Evolutionary conservation across 1,284 basidiomycete species (phyloP), one percentile per base, ranked within the genome.

Genomic region (Papiliotrema nemorosa): DNA sequence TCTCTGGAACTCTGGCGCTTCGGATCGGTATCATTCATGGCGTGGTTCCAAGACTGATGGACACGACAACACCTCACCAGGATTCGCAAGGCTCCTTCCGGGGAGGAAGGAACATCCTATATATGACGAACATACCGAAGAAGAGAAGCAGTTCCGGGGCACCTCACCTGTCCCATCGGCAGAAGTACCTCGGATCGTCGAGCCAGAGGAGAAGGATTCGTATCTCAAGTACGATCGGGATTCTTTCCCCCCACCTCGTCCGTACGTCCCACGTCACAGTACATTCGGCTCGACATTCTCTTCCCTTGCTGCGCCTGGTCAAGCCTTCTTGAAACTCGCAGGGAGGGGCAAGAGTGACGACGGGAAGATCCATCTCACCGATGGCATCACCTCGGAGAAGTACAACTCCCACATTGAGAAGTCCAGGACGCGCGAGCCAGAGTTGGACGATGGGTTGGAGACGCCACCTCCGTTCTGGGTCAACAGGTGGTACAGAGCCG

Each of bases 1-100:
- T 2, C 14, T 66, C 5, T 73, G 72, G 67, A 57, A 74, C 50
- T 66, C 60, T 6, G 68, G 68, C 27, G 62, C 57, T 18, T 46
- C 45, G 24, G 63, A 67, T 24, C 47, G 46, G 21, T 68, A 53
- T 29, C 35, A 49, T 31, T 34, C 51, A 2, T 58, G 47, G 49
- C 45, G 58, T 27, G 54, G 53, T n/a, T 16, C 18, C 2, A n/a
- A n/a, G 39, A 25, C 40, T 2, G 14, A 14, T 31, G 44, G 40
- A 12, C 26, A 21, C 13, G 42, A 36, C 31, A n/a, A 22, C 5
- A 33, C 22, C 5, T 14, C 29, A 31, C 7, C 29, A 7, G 29
- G 29, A 7, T 7, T 31, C 14, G 29, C 14, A 31, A 31, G 14
- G 29, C 14, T 31, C 14, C 14, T 7, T 7, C 14, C 29, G 29